phyloP scores from a whole-genome alignment of 305 asterid genomes.

The Salvia sclarea region DNA sequence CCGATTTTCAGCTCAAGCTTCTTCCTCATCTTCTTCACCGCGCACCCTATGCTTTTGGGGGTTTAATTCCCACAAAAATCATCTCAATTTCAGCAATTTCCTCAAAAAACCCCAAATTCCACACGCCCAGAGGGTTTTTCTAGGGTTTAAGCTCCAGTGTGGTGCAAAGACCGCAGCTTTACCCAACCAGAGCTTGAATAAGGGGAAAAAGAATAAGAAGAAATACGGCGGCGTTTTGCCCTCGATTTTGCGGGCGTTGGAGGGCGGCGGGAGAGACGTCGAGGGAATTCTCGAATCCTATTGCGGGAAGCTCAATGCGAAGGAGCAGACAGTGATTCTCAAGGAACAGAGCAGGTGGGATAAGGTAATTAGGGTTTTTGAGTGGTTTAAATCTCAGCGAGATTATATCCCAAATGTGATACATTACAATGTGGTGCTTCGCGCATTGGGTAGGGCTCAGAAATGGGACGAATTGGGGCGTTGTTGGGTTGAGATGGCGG shows the following conservation, averaged over 20 bases:
- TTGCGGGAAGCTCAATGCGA: slow-evolving; percentile 65
- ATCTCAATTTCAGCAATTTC: slow-evolving; percentile 21
- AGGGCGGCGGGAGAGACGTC: slow-evolving; percentile 57
- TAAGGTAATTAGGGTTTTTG: slow-evolving; percentile 71
- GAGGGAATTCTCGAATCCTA: slow-evolving; percentile 59
- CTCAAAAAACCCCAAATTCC: slow-evolving; percentile 25
- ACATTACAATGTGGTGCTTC: slow-evolving; percentile 86
- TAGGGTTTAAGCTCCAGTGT: slow-evolving; percentile 57
- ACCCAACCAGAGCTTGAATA: slow-evolving; percentile 39
- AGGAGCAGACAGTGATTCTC: slow-evolving; percentile 83
- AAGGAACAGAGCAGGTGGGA: slow-evolving; percentile 82
- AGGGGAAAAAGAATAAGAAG: slow-evolving; percentile 50
- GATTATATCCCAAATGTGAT: slow-evolving; percentile 80
- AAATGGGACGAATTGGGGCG: slow-evolving; percentile 95
- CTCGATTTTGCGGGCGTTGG: slow-evolving; percentile 57
- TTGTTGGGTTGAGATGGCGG: slow-evolving; percentile 94
- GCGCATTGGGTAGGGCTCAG: slow-evolving; percentile 75
- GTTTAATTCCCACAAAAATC: slow-evolving; percentile 35
- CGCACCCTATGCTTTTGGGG: slow-evolving; percentile 54
- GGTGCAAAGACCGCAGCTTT: slow-evolving; percentile 48
- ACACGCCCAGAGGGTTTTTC: slow-evolving; percentile 43
- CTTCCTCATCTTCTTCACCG: slow-evolving; percentile 36
- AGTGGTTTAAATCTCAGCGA: slow-evolving; percentile 78
- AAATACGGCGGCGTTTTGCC: slow-evolving; percentile 76
- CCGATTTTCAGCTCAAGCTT: slow-evolving; percentile 37